Conservation (phyloP, 345 rosid species). For the Eucalyptus regnans region DNA sequence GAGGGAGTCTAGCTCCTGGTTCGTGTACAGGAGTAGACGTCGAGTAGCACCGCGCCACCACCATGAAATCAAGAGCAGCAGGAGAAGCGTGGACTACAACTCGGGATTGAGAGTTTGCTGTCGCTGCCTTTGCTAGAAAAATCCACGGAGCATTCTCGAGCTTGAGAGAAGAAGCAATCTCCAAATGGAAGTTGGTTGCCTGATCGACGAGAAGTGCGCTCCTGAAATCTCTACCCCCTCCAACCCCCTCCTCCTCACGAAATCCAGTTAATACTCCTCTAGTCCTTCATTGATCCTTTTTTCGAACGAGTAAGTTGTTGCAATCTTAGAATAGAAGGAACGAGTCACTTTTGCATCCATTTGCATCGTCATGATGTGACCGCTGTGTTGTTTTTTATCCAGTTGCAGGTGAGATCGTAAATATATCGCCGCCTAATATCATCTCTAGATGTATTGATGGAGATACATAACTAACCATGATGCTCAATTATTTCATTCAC, state of each 20-base stretch:
- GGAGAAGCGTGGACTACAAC: not conserved
- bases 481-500: too few relatives aligned
- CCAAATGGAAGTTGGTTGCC: constrained; percentile 29
- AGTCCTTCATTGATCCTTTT: not conserved
- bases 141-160: not conserved
- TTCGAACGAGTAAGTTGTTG: not conserved
- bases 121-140: not conserved
- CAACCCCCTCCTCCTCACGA: constrained; percentile 38
- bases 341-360: not conserved
- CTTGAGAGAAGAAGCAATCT: not conserved
- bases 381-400: too few relatives aligned
- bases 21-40: too few relatives aligned
- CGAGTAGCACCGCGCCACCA: not conserved
- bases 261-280: constrained; percentile 26
- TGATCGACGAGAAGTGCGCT: constrained; percentile 21
- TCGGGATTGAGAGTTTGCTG: not conserved
- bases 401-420: too few relatives aligned
- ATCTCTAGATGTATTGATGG: too few relatives aligned
- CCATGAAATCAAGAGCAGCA: not conserved
- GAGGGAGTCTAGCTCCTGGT: too few relatives aligned
- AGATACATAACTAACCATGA: too few relatives aligned
- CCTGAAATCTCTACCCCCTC: constrained; percentile 52
- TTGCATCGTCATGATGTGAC: not conserved
- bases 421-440: too few relatives aligned
- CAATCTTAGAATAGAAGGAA: not conserved